A percentile compares a stretch with the other conserved stretches of the same genome.
Conservation (phyloP, 2,329 filamentous ascomycete species). For the Raffaelea arxii region DNA sequence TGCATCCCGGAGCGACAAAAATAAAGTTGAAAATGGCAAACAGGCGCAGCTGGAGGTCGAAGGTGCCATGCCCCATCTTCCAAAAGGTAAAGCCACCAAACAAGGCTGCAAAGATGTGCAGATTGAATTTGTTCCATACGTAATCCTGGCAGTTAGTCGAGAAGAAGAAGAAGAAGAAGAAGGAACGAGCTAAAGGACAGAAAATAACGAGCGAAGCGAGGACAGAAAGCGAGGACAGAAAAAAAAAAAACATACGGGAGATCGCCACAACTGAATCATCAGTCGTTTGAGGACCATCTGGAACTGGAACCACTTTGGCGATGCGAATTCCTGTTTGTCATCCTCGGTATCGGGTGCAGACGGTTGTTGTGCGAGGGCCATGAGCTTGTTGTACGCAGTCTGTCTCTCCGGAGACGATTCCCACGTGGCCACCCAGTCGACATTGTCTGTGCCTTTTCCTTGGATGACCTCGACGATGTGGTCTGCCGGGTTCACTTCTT, state of each 20-base stretch:
- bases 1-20: slow-evolving; percentile 57
- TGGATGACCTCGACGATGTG: slow-evolving; percentile 57
- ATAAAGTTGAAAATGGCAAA: slow-evolving; percentile 62
- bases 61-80: slow-evolving; percentile 43
- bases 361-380: slow-evolving; percentile 19
- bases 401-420: slow-evolving; percentile 24
- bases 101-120: slow-evolving; percentile 51
- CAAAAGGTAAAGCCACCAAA: slow-evolving; percentile 52
- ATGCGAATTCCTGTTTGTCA: slow-evolving; percentile 55
- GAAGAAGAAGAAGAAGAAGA: not conserved
- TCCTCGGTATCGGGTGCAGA: not conserved
- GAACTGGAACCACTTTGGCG: slow-evolving; percentile 54
- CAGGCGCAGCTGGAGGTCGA: slow-evolving; percentile 63
- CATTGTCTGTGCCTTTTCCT: slow-evolving; percentile 15
- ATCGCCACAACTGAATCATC: slow-evolving; percentile 9
- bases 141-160: slow-evolving; percentile 35
- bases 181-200: not conserved
- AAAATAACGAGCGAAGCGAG: not conserved
- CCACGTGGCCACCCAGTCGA: slow-evolving; percentile 29
- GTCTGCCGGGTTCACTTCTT: slow-evolving; percentile 61
- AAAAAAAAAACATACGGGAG: slow-evolving; percentile 2
- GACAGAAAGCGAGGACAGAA: too few species aligned
- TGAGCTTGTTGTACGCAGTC: slow-evolving; percentile 55
- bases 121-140: slow-evolving; percentile 55
- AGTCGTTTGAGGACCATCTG: slow-evolving; percentile 37